Conservation (phyloP, 176 grass and related monocot genomes). For the Echinochloa phyllopogon region DNA sequence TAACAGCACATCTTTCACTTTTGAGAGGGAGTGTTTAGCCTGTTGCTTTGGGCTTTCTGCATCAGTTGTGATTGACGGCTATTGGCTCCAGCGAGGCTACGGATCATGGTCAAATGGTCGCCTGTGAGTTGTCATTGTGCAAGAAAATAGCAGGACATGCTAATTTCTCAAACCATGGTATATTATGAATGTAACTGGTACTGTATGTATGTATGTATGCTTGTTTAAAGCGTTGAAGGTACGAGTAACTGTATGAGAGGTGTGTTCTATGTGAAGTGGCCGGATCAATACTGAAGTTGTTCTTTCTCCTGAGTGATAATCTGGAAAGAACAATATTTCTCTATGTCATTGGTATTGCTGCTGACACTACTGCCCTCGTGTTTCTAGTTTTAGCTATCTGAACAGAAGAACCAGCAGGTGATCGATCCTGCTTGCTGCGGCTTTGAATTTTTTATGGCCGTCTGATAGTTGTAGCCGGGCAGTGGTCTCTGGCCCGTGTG, state of each 20-base stretch:
- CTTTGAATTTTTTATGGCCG: slow-evolving; percentile 43
- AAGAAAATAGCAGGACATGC: slow-evolving; percentile 1
- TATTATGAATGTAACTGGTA: slow-evolving; percentile 1
- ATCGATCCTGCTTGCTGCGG: slow-evolving; percentile 49
- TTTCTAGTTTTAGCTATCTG: background rate
- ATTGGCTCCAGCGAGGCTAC: too few relatives aligned
- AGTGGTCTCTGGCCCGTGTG: too few relatives aligned
- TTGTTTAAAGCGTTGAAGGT: background rate
- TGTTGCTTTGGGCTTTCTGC: too few relatives aligned
- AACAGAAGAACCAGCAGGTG: background rate
- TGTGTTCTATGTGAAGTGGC: background rate
- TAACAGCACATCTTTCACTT: too few relatives aligned
- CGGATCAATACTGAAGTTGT: background rate
- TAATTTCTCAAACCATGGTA: slow-evolving; percentile 15
- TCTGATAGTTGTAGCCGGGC: slow-evolving; percentile 42
- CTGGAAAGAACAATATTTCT: background rate
- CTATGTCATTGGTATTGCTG: background rate
- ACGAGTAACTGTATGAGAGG: background rate
- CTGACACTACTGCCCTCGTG: background rate
- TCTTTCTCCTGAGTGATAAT: background rate
- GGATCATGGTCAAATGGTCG: background rate
- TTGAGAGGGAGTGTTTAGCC: too few relatives aligned
- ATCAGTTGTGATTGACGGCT: too few relatives aligned
- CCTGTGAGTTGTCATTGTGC: background rate
- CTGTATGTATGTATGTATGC: too few relatives aligned